A percentile compares a stretch with the other conserved stretches of the same genome.
phyloP scores from a whole-genome alignment of 257 asterid genomes.

The Craterostigma plantagineum region DNA sequence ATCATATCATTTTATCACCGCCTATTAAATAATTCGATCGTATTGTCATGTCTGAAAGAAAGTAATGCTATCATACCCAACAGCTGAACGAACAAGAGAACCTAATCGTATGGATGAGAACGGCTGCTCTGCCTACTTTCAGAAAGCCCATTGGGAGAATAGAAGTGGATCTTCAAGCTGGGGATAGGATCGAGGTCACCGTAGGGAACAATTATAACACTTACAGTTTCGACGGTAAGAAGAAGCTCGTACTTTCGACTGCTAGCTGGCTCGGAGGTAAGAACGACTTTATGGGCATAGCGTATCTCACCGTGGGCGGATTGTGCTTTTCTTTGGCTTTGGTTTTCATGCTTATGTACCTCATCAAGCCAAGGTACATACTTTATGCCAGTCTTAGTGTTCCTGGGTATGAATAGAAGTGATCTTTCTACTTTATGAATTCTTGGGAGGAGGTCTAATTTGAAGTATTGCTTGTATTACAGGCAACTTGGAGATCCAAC shows the following conservation, averaged over 20 bases:
- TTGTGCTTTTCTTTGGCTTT: conserved; percentile 50
- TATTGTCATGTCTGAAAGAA: too few relatives aligned
- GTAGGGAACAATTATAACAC: conserved; percentile 43
- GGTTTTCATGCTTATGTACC: conserved; percentile 19
- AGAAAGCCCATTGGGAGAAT: conserved; percentile 64
- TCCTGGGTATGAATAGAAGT: too few relatives aligned
- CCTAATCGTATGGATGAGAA: conserved; percentile 84
- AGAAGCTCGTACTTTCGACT: conserved; percentile 75
- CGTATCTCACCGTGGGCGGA: conserved; percentile 70
- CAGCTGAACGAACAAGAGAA: conserved; percentile 65
- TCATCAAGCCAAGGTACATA: conserved; percentile 43
- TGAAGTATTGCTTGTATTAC: not conserved
- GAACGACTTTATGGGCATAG: conserved; percentile 64
- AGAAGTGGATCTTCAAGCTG: conserved; percentile 40
- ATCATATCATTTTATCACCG: too few relatives aligned
- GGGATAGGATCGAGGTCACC: conserved; percentile 31
- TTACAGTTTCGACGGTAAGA: conserved; percentile 69
- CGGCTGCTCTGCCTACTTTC: conserved; percentile 79
- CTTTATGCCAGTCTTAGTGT: too few relatives aligned
- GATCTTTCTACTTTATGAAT: too few relatives aligned
- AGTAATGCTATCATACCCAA: not conserved
- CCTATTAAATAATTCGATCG: too few relatives aligned
- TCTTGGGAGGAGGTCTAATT: too few relatives aligned
- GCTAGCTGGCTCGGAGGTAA: conserved; percentile 84
- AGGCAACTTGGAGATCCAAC: conserved; percentile 27